Base-by-base conservation (phyloP, 306 rosid species). In the Rosa persica region DNA sequence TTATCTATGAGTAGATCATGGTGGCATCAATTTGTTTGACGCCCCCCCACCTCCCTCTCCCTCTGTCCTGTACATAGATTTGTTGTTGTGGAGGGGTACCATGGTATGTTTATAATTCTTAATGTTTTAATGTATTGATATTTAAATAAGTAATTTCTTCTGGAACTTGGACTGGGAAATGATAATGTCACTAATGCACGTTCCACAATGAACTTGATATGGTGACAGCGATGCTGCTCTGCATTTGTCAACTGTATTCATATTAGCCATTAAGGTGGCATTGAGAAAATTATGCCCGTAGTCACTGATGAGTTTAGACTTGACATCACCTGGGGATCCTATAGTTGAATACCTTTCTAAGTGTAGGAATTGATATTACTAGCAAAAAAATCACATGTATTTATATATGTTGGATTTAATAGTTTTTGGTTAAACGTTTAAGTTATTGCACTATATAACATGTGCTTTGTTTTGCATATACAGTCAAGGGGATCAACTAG, bases 401-500 rank as follows among this genome's bases (percentile, higher is more conserved):
- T 38, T 40, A 42, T 42, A 5, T 11, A 40, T 67, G 16, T 75
- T 43, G 43, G 70, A 27, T 60, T 43, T 55, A 23, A 43, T 15
- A n/a, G 20, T 25, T 58, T 46, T 17, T 23, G 42, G 7, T 44
- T 40, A 2, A 11, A 5, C n/a, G 42, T 79, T 79, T 65, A 11
- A 75, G 54, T 13, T 49, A 25, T 19, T 67, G 12, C 13, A 42
- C 25, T 27, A 30, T 10, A 27, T 83, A 76, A 79, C 34, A 6
- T 73, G 22, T 71, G 75, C 74, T 81, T 54, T 67, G 58, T 81
- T 81, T 34, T 27, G 73, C 72, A 70, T 74, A 70, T 79, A 78
- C 89, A 96, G 99, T 91, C 99, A 55, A 89, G 99, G 84, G 99
- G 99, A 76, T 96, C 99, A 20, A 96, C 99, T 71, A 85, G 93